Base-by-base conservation (phyloP, 768 basidiomycete genomes). In the Tricholoma terreum region DNA sequence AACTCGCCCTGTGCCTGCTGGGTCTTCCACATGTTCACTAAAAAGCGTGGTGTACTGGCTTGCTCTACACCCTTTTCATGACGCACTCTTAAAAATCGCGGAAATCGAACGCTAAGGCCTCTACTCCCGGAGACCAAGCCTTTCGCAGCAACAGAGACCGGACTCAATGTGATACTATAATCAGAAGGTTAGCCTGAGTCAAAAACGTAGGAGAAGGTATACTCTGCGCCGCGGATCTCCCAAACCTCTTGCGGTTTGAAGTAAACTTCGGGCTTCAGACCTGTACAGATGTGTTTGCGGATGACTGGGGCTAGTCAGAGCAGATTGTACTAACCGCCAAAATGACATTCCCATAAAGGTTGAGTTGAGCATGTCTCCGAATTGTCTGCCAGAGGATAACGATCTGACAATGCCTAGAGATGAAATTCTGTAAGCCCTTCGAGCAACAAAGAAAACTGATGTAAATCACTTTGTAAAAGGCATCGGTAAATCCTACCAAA, bases 201-300 rank as follows among this genome's bases (percentile, higher is more conserved):
- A 53, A 27, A 14, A 45, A 35, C 19, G 8, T 11, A 31, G 52
- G 35, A 34, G 27, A 21, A 30, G 51, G 68, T 77, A 68, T 61
- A 84, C 87, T 89, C 85, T 58, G 89, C 87, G 36, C 87, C 86
- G 24, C 84, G 81, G 56, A 96, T 89, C 73, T 97, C 94, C 94
- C 94, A 97, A 14, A 94, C 90, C 67, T 90, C 84, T 56, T 74
- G 73, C 17, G 89, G 88, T 61, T 77, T 80, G 66, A 90, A 89
- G 68, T 85, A 90, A 35, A 88, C 80, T 55, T 84, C 77, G 3
- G 89, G 87, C 53, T 63, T 78, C 58, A 85, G 82, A 2, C 84
- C 87, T 88, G 31, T 45, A 36, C 42, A 56, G n/a, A 61, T 8
- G 42, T 22, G 22, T 36, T 14, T 50, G 48, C 31, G 14, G 33